Conservation (phyloP, 371 early-diverging fungal genomes). For the Mucor plumbeus region DNA sequence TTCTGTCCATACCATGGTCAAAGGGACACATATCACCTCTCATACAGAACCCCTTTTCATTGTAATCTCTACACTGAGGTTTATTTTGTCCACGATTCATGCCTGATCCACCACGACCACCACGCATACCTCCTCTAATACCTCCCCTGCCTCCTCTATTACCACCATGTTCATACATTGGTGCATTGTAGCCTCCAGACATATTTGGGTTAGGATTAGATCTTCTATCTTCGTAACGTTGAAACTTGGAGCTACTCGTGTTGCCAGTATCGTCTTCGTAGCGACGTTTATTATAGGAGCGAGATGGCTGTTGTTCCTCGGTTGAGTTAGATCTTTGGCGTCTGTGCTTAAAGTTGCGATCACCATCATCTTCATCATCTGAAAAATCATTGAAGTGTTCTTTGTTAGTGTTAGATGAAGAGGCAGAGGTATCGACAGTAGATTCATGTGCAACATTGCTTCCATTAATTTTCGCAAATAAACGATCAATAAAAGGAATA, state of each 20-base stretch:
- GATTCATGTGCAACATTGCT: slow-evolving; percentile 31
- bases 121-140: slow-evolving; percentile 38
- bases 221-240: slow-evolving; percentile 29
- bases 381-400: slow-evolving; percentile 56
- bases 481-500: slow-evolving; percentile 62
- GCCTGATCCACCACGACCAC: slow-evolving; percentile 48
- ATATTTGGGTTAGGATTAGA: background rate
- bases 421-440: background rate
- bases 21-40: slow-evolving; percentile 84
- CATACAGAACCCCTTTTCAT: slow-evolving; percentile 82
- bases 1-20: slow-evolving; percentile 79
- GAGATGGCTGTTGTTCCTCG: slow-evolving; percentile 27
- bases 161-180: slow-evolving; percentile 14
- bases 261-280: slow-evolving; percentile 24
- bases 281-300: slow-evolving; percentile 34
- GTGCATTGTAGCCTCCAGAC: slow-evolving; percentile 1
- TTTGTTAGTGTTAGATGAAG: background rate
- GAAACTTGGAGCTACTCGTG: slow-evolving; percentile 30
- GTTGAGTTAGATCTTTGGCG: slow-evolving; percentile 58
- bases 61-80: slow-evolving; percentile 74
- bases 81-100: slow-evolving; percentile 40
- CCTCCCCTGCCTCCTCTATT: slow-evolving; percentile 24
- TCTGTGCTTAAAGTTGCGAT: slow-evolving; percentile 76
- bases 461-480: slow-evolving; percentile 59
- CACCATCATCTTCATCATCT: slow-evolving; percentile 69